These are phyloP conservation scores for Xerocomellus chrysenteron DNA, from an alignment of 768 basidiomycete genomes.

Conservation along the genomic window DNA sequence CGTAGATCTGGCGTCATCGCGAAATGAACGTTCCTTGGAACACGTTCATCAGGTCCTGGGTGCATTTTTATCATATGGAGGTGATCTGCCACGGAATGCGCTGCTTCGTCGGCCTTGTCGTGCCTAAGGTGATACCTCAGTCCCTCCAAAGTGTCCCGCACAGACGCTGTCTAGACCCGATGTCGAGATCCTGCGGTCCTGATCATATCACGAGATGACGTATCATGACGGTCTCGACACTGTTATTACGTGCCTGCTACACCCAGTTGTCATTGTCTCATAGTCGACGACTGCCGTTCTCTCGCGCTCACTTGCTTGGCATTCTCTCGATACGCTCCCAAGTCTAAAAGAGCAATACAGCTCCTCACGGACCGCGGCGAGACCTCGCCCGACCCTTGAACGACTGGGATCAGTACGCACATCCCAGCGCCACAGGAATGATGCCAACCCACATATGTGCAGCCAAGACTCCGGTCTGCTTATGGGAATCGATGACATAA, in stretches of 20 bases:
- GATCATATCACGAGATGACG: constrained; percentile 6
- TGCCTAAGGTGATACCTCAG: constrained; percentile 6
- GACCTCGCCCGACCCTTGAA: not conserved
- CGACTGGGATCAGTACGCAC: not conserved
- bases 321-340: not conserved
- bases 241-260: constrained; percentile 11
- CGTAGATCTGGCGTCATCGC: constrained; percentile 18
- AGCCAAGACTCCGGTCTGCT: not conserved
- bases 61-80: constrained; percentile 15
- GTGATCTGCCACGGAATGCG: constrained; percentile 6
- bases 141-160: constrained; percentile 5
- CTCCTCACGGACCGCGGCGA: not conserved
- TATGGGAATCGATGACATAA: constrained; percentile 25
- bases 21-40: constrained; percentile 14
- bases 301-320: not conserved
- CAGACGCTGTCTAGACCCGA: constrained; percentile 4
- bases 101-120: constrained; percentile 7
- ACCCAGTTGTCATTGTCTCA: not conserved
- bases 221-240: not conserved
- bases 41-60: constrained; percentile 10
- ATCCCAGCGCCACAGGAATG: constrained; percentile 15
- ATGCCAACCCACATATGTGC: not conserved
- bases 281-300: not conserved
- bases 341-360: not conserved
- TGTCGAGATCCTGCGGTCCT: not conserved